Evolutionary conservation across 2,329 filamentous ascomycete genomes (phyloP).

Genomic region (Keithomyces neogunnii): DNA sequence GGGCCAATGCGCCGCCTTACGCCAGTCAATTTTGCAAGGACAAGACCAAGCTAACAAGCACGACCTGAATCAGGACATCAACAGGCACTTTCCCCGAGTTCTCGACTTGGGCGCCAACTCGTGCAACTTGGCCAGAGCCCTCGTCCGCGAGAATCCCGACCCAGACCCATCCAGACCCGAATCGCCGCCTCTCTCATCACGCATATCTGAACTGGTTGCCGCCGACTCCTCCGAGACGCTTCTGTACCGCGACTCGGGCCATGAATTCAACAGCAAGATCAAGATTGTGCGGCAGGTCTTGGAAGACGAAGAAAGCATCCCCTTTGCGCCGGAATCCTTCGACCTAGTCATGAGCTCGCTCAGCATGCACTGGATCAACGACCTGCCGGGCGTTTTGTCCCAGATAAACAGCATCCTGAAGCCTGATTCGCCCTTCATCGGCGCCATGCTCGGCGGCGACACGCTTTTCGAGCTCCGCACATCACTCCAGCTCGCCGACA

Average conservation of each 20-base stretch:
- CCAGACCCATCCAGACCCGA: slow-evolving; percentile 44
- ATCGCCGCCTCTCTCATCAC: slow-evolving; percentile 59
- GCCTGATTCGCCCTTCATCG: slow-evolving; percentile 85
- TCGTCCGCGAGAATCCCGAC: slow-evolving; percentile 63
- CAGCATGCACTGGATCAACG: slow-evolving; percentile 95
- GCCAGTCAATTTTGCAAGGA: too few species aligned
- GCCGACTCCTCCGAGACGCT: slow-evolving; percentile 72
- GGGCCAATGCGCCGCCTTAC: slow-evolving; percentile 3
- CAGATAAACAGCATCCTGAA: slow-evolving; percentile 84
- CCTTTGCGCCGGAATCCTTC: slow-evolving; percentile 69
- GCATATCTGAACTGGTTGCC: slow-evolving; percentile 67
- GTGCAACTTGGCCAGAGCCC: slow-evolving; percentile 81
- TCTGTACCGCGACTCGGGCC: slow-evolving; percentile 69
- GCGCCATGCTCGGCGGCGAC: slow-evolving; percentile 94
- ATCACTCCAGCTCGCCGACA: slow-evolving; percentile 84
- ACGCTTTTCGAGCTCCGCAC: slow-evolving; percentile 89
- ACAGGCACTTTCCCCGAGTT: slow-evolving; percentile 72
- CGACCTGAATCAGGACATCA: slow-evolving; percentile 64
- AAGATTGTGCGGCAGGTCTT: slow-evolving; percentile 68
- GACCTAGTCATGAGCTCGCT: slow-evolving; percentile 85
- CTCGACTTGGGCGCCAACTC: slow-evolving; percentile 94
- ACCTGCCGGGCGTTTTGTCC: slow-evolving; percentile 74
- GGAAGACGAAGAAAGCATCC: slow-evolving; percentile 64
- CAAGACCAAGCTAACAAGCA: background rate
- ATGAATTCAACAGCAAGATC: slow-evolving; percentile 67